Base-by-base conservation (phyloP, 345 rosid genomes). In the Microcos paniculata region DNA sequence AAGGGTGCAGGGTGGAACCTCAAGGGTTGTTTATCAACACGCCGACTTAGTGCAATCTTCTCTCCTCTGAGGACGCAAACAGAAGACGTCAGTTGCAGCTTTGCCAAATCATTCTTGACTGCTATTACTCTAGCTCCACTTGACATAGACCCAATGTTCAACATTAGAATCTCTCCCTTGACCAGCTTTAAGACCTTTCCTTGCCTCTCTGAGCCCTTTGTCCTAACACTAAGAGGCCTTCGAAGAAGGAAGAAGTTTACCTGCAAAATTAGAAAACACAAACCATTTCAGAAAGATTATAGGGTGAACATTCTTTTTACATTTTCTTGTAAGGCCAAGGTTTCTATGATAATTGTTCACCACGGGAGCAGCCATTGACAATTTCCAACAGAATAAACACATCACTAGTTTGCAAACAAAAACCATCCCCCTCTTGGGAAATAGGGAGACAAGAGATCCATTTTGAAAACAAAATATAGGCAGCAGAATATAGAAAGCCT, bases 11-110 rank as follows among this genome's bases (percentile, higher is more conserved):
- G 89, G 90, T 19, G 97, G 97, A 26, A 93, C 88, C 3, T 92
- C 92, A 7, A 92, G 90, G 65, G 91, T 95, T 16, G 87, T 87
- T 90, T 95, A 80, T 95, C 96, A 18, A 95, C 96, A 46, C 96
- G 78, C 14, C 96, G 75, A 66, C 98, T 95, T 2, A 91, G 85
- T 3, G 98, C 96, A 57, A 93, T 85, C 83, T 95, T 93, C 87
- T 95, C 99, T 16, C 94, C 94, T 78, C 71, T 88, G 84, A 90
- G 90, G 45, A 98, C 93, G 84, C 99, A 96, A 65, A 93, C 98
- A 0, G 99, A 98, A 15, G 97, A 87, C 0, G 98, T 89, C 55
- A n/a, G n/a, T n/a, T n/a, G n/a, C n/a, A n/a, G n/a, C n/a, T n/a
- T n/a, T n/a, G n/a, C n/a, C n/a, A n/a, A n/a, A n/a, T n/a, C n/a